phyloP scores from a whole-genome alignment of 2,329 filamentous ascomycete genomes.

The Chrysoporthe puriensis region DNA sequence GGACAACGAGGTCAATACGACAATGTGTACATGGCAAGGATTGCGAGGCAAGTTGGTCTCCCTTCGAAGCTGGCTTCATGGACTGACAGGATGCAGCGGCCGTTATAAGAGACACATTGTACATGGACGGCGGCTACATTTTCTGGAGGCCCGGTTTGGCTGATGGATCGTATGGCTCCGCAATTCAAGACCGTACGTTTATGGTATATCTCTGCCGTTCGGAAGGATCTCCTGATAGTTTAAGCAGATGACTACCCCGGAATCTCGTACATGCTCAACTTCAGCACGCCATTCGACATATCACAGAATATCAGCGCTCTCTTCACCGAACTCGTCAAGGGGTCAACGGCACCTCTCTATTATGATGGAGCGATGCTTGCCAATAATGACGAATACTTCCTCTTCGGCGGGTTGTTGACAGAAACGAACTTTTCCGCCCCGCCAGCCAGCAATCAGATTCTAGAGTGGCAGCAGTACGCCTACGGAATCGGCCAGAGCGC shows the following conservation, averaged over 20 bases:
- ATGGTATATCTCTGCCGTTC: not conserved
- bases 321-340: conserved; percentile 43
- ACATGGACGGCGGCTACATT: conserved; percentile 65
- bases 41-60: conserved; percentile 43
- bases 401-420: conserved; percentile 63
- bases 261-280: conserved; percentile 60
- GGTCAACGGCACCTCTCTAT: conserved; percentile 55
- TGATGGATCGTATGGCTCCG: conserved; percentile 43
- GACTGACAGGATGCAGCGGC: conserved; percentile 49
- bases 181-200: conserved; percentile 47
- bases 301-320: conserved; percentile 57
- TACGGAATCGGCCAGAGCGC: conserved; percentile 50
- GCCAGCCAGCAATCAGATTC: conserved; percentile 42
- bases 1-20: conserved; percentile 56
- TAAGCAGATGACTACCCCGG: conserved; percentile 55
- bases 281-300: conserved; percentile 59
- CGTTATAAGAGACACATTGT: conserved; percentile 64
- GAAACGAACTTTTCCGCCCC: conserved; percentile 43
- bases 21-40: conserved; percentile 62
- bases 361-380: conserved; percentile 66
- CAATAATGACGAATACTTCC: conserved; percentile 65
- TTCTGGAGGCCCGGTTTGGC: conserved; percentile 55
- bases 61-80: not conserved
- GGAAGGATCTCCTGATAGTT: not conserved
- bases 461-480: conserved; percentile 56